Evolutionary conservation across 2,329 filamentous ascomycete genomes (phyloP).

Genomic region (Fusarium virguliforme): DNA sequence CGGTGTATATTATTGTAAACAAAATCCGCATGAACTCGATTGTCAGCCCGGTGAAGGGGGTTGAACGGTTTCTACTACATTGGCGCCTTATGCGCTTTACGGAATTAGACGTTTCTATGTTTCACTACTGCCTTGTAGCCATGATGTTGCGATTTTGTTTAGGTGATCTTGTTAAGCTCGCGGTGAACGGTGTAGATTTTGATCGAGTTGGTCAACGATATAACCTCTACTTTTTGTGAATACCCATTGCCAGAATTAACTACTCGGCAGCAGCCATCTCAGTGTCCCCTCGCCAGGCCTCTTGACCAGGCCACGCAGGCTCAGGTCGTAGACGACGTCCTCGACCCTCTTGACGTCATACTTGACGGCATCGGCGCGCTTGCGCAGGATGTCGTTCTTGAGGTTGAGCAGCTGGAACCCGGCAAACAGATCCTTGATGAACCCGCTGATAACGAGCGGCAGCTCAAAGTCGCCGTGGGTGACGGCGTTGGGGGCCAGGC

Average conservation of each 20-base stretch:
- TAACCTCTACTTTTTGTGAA: neutral
- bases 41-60: conserved; percentile 10
- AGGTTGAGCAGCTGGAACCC: conserved; percentile 98
- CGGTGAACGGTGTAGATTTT: conserved; percentile 1
- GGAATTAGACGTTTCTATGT: conserved; percentile 28
- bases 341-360: conserved; percentile 98
- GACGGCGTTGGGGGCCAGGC: conserved; percentile 94
- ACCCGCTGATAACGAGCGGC: conserved; percentile 89
- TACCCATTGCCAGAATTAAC: too few species aligned
- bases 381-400: conserved; percentile 93
- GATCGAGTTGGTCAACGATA: neutral
- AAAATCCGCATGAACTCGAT: conserved; percentile 35
- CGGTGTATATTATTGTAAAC: conserved; percentile 50
- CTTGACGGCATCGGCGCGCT: conserved; percentile 93
- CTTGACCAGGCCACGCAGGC: conserved; percentile 85
- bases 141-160: too few species aligned
- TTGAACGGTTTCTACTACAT: conserved; percentile 19
- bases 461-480: conserved; percentile 87
- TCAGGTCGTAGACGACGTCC: conserved; percentile 97
- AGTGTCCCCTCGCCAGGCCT: conserved; percentile 57
- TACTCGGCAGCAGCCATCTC: conserved; percentile 59
- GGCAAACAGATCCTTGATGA: conserved; percentile 95
- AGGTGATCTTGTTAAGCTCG: too few species aligned
- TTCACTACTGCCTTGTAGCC: neutral
- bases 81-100: conserved; percentile 18